Evolutionary conservation across 331 rosid genomes (phyloP).

Genomic region (Rosa hybrid): DNA sequence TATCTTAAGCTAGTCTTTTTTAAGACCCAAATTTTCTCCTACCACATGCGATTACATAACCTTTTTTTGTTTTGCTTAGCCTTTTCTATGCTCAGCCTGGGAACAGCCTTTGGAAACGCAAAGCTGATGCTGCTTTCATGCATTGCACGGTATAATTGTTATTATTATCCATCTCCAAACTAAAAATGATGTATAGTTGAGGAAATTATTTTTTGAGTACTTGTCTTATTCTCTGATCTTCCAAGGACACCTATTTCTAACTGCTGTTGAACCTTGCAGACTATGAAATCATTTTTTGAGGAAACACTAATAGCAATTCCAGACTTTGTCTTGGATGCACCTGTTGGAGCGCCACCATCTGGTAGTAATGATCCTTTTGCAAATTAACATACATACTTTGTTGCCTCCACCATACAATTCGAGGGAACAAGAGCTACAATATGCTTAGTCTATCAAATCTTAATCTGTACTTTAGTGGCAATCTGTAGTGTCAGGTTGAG

Average conservation of each 20-base stretch:
- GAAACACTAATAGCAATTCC: constrained; percentile 87
- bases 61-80: constrained; percentile 40
- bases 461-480: background rate
- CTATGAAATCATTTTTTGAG: constrained; percentile 77
- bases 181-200: background rate
- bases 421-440: constrained; percentile 42
- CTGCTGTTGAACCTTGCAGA: constrained; percentile 52
- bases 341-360: constrained; percentile 45
- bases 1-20: background rate
- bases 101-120: constrained; percentile 94
- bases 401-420: constrained; percentile 68
- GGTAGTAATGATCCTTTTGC: constrained; percentile 65
- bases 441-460: constrained; percentile 44
- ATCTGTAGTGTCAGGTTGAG: background rate
- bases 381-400: constrained; percentile 36
- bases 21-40: background rate
- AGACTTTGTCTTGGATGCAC: constrained; percentile 71
- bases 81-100: constrained; percentile 79
- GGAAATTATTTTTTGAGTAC: background rate
- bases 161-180: background rate
- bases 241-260: background rate
- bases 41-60: background rate
- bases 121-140: constrained; percentile 83
- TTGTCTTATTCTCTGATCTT: background rate
- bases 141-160: constrained; percentile 58